phyloP scores from a whole-genome alignment of 1,284 basidiomycete genomes.

The Ceratobasidium sp. region DNA sequence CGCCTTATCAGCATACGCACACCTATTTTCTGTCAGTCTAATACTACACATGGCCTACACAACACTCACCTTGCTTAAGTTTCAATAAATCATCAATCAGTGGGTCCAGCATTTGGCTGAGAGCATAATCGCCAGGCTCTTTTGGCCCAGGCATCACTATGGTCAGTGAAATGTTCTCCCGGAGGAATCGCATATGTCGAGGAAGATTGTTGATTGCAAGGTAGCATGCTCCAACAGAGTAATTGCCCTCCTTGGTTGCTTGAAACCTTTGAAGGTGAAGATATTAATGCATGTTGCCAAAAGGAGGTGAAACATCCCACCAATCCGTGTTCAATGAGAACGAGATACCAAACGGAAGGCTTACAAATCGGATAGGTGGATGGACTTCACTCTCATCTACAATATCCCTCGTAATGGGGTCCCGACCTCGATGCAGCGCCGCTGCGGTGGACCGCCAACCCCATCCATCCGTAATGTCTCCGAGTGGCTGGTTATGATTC shows the following conservation, averaged over 20 bases:
- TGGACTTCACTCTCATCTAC: background rate
- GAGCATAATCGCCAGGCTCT: conserved; percentile 6
- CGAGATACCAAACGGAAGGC: conserved; percentile 20
- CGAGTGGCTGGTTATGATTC: background rate
- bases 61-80: conserved; percentile 23
- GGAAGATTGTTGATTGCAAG: conserved; percentile 35
- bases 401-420: background rate
- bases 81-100: conserved; percentile 28
- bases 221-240: conserved; percentile 33
- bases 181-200: conserved; percentile 18
- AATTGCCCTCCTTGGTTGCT: conserved; percentile 12
- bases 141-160: conserved; percentile 39
- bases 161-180: conserved; percentile 29
- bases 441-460: conserved; percentile 20
- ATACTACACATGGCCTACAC: too few species aligned
- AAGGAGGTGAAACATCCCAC: background rate
- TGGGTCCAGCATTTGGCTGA: conserved; percentile 26
- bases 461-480: conserved; percentile 15
- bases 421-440: background rate
- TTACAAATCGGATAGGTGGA: conserved; percentile 14
- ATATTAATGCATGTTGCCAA: background rate
- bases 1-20: background rate
- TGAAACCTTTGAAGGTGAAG: conserved; percentile 16
- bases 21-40: background rate
- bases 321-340: conserved; percentile 25